Percentiles rank a stretch among this genome's conserved stretches.
These are phyloP conservation scores for Rhodamnia rubescens DNA, from an alignment of 345 rosid species.

Conservation along the genomic window DNA sequence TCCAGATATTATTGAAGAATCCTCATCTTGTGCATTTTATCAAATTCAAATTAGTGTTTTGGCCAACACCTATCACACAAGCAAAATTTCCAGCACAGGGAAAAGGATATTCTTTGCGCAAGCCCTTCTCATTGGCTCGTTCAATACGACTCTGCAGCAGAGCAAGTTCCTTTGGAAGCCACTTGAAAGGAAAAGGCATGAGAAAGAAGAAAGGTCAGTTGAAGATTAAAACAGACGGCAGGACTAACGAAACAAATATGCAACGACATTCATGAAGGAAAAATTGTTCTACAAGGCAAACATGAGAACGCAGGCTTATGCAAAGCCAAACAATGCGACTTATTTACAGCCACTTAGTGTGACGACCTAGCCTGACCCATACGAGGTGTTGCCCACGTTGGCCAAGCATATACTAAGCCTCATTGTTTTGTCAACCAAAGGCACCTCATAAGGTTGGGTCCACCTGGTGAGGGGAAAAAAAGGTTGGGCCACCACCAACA, in stretches of 20 bases:
- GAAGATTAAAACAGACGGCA: not conserved
- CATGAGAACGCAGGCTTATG: not conserved
- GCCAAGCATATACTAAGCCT: not conserved
- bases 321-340: not conserved
- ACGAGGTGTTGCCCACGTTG: not conserved
- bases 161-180: slow-evolving; percentile 55
- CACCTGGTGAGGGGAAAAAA: not conserved
- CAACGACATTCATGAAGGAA: not conserved
- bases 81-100: not conserved
- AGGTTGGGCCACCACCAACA: not conserved
- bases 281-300: not conserved
- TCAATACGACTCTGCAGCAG: slow-evolving; percentile 47
- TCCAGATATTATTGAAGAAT: not conserved
- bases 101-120: slow-evolving; percentile 94
- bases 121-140: slow-evolving; percentile 82
- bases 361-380: not conserved
- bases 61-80: not conserved
- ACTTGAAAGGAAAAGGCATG: slow-evolving; percentile 26
- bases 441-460: not conserved
- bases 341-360: not conserved
- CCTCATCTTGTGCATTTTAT: not conserved
- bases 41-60: not conserved
- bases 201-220: slow-evolving; percentile 1
- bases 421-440: not conserved
- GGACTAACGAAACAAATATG: not conserved